A percentile compares a stretch with the other conserved stretches of the same genome.
Evolutionary conservation across 805 yeast genomes (phyloP).

Genomic region (Schizosaccharomyces osmophilus): DNA sequence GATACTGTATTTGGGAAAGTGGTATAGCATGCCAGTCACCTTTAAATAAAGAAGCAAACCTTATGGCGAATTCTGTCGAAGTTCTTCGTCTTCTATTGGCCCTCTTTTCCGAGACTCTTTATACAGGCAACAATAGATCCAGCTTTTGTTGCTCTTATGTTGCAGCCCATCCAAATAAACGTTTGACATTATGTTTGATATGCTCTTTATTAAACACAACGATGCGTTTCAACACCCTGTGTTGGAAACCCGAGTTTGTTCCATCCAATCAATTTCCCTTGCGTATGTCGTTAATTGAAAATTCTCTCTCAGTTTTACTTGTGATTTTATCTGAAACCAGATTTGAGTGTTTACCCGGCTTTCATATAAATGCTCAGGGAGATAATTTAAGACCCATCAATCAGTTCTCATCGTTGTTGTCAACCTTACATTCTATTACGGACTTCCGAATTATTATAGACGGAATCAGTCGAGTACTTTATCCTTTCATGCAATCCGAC

Average conservation of each 20-base stretch:
- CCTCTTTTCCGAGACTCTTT: slow-evolving; percentile 37
- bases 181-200: slow-evolving; percentile 25
- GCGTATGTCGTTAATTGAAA: not conserved
- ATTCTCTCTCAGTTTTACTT: not conserved
- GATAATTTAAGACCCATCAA: slow-evolving; percentile 3
- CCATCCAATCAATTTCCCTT: not conserved
- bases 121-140: slow-evolving; percentile 23
- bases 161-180: slow-evolving; percentile 16
- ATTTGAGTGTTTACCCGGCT: slow-evolving; percentile 18
- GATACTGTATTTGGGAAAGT: not conserved
- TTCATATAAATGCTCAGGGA: slow-evolving; percentile 22
- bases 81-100: slow-evolving; percentile 35
- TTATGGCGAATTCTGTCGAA: slow-evolving; percentile 19
- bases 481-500: slow-evolving; percentile 18
- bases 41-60: slow-evolving; percentile 9
- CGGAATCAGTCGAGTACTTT: slow-evolving; percentile 12
- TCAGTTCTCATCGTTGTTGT: slow-evolving; percentile 13
- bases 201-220: slow-evolving; percentile 45
- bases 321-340: slow-evolving; percentile 6
- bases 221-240: not conserved
- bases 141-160: slow-evolving; percentile 37
- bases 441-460: slow-evolving; percentile 16
- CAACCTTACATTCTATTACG: slow-evolving; percentile 14
- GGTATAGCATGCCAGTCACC: not conserved
- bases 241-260: not conserved